Conservation (phyloP, 148 eudicot species). For the Rhododendron henanense region DNA sequence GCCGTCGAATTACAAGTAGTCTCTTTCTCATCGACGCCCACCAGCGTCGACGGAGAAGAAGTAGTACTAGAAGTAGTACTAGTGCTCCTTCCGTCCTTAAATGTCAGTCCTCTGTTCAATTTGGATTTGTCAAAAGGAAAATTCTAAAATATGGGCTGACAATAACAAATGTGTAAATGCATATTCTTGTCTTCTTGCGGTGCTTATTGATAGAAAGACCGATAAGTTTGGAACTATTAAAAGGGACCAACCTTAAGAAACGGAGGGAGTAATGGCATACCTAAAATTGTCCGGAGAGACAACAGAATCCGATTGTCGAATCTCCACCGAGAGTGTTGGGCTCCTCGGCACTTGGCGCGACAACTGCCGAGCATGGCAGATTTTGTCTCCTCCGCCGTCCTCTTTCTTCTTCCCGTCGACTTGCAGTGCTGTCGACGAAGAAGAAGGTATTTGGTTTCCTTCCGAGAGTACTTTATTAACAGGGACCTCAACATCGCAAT, state of each 20-base stretch:
- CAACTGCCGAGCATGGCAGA: not conserved
- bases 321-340: constrained; percentile 49
- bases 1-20: constrained; percentile 3
- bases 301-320: constrained; percentile 22
- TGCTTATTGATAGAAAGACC: too few relatives aligned
- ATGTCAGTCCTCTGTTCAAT: not conserved
- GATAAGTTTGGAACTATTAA: not conserved
- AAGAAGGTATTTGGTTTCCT: not conserved
- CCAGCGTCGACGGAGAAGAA: constrained; percentile 17
- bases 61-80: not conserved
- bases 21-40: constrained; percentile 39
- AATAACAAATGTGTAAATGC: too few relatives aligned
- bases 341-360: constrained; percentile 40
- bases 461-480: not conserved
- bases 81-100: not conserved
- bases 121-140: not conserved
- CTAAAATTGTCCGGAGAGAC: constrained; percentile 19
- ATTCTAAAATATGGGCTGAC: too few relatives aligned
- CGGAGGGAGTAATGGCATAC: not conserved
- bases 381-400: not conserved
- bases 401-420: not conserved
- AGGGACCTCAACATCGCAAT: not conserved
- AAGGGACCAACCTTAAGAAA: not conserved
- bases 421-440: too few relatives aligned
- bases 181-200: too few relatives aligned